Evolutionary conservation across 2,329 filamentous ascomycete species (phyloP).

Genomic region (Fusarium robinianum): DNA sequence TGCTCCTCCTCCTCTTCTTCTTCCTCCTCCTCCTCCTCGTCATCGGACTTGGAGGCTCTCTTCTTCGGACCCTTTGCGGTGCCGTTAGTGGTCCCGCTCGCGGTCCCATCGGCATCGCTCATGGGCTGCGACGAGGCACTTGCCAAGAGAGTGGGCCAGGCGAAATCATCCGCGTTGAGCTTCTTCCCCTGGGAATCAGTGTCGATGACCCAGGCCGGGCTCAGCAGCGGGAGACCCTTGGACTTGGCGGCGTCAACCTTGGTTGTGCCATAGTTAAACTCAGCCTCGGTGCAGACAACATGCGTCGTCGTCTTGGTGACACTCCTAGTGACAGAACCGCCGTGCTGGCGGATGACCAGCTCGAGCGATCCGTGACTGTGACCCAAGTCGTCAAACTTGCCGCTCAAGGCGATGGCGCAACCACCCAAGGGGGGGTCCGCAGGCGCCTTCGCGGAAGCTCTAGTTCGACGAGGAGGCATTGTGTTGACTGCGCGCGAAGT

Average conservation of each 20-base stretch:
- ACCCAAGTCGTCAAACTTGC: slow-evolving; percentile 59
- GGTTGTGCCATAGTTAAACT: slow-evolving; percentile 53
- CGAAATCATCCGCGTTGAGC: slow-evolving; percentile 33
- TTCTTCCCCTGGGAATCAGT: slow-evolving; percentile 45
- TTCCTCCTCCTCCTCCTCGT: slow-evolving; percentile 28
- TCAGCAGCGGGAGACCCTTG: slow-evolving; percentile 59
- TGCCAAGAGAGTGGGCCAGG: slow-evolving; percentile 35
- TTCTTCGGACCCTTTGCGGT: slow-evolving; percentile 35
- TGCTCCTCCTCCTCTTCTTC: slow-evolving; percentile 37
- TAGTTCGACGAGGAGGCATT: slow-evolving; percentile 33
- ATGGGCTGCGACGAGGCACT: no score
- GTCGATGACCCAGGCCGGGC: slow-evolving; percentile 65
- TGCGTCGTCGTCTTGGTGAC: slow-evolving; percentile 59
- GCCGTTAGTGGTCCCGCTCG: slow-evolving; percentile 25
- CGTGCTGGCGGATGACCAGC: slow-evolving; percentile 51
- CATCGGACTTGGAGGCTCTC: slow-evolving; percentile 29
- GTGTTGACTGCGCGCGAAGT: slow-evolving; percentile 1
- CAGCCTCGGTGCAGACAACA: slow-evolving; percentile 59
- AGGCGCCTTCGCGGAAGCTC: slow-evolving; percentile 26
- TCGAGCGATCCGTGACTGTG: slow-evolving; percentile 57
- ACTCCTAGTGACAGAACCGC: slow-evolving; percentile 52
- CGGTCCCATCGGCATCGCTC: slow-evolving; percentile 32
- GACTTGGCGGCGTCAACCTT: slow-evolving; percentile 57
- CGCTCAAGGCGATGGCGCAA: slow-evolving; percentile 60
- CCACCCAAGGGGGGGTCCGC: slow-evolving; percentile 49